These are phyloP conservation scores for Cutaneotrichosporon sp. DNA, from an alignment of 1,284 basidiomycete species.

Conservation along the genomic window DNA sequence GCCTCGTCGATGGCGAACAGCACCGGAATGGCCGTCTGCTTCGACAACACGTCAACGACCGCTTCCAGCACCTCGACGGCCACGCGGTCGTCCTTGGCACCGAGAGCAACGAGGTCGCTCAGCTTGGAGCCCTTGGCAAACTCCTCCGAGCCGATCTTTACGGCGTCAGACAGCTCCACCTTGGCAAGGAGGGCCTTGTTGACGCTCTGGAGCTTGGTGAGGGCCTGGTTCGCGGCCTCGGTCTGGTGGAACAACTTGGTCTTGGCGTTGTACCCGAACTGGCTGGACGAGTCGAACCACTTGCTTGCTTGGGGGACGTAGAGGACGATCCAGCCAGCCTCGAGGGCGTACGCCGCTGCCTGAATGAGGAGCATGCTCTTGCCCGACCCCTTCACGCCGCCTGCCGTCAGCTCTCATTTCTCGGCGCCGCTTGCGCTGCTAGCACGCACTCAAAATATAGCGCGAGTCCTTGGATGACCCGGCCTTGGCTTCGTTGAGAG, in stretches of 20 bases:
- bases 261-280: slow-evolving; percentile 68
- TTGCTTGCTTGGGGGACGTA: slow-evolving; percentile 75
- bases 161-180: slow-evolving; percentile 22
- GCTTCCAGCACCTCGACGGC: slow-evolving; percentile 63
- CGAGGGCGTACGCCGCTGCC: slow-evolving; percentile 65
- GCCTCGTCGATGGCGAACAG: slow-evolving; percentile 82
- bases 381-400: slow-evolving; percentile 71
- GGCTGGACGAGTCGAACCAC: slow-evolving; percentile 71
- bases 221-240: slow-evolving; percentile 41
- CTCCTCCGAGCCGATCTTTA: slow-evolving; percentile 41
- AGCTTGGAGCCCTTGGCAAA: slow-evolving; percentile 56
- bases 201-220: slow-evolving; percentile 39
- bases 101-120: slow-evolving; percentile 58
- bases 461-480: slow-evolving; percentile 12
- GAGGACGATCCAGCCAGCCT: slow-evolving; percentile 74
- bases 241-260: slow-evolving; percentile 78
- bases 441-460: not conserved
- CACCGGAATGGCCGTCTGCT: slow-evolving; percentile 69
- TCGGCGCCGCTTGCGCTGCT: not conserved
- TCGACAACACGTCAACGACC: slow-evolving; percentile 61
- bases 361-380: slow-evolving; percentile 82
- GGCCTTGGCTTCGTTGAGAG: slow-evolving; percentile 26
- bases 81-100: slow-evolving; percentile 55
- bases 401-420: not conserved
- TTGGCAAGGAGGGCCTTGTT: slow-evolving; percentile 43